Base-by-base conservation (phyloP, 169 alveolate genomes). In the Fabrea salina region DNA sequence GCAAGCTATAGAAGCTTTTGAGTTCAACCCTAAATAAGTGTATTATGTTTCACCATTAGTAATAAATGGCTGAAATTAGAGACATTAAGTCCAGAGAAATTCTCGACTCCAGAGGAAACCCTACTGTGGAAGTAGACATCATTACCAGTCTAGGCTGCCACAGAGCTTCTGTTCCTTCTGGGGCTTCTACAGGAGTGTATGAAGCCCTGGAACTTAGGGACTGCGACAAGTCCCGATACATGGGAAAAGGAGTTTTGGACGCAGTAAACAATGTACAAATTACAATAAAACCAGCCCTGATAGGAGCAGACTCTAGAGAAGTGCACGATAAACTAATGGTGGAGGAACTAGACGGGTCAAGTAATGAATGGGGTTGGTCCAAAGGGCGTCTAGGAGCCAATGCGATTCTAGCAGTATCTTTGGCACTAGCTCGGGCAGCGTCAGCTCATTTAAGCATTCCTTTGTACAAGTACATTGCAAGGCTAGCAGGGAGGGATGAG, bases 151-250 rank as follows among this genome's bases (percentile, higher is more conserved):
- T 91, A 50, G 98, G 98, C 51, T 80, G 92, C 70, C 97, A 97
- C 95, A 90, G 99, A 58, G 99, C 99, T 4, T 99, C 99, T 11
- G 99, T 98, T 53, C 99, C 99, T 40, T 96, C 99, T 47, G 99
- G 99, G 11, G 99, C 99, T 16, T 98, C 99, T 33, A 98, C 99
- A 54, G 99, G 99, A 61, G 94, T 98, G 75, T 97, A 98, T 87
- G 99, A 98, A 94, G 99, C 99, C 37, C 88, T 97, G 22, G 99
- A 98, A 89, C 92, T 98, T 19, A 95, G 99, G 61, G 99, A 98
- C 80, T 98, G 98, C 44, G 99, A 98, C 93, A 92, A 92, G 75
- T 81, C 83, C 22, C 94, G 99, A 68, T 96, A 91, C 79, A 82
- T 95, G 40, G 99, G 99, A 53, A 98, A 97, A 89, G 99, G 99